Evolutionary conservation across 2,329 filamentous ascomycete species (phyloP).

Genomic region (Fusarium pseudograminearum): DNA sequence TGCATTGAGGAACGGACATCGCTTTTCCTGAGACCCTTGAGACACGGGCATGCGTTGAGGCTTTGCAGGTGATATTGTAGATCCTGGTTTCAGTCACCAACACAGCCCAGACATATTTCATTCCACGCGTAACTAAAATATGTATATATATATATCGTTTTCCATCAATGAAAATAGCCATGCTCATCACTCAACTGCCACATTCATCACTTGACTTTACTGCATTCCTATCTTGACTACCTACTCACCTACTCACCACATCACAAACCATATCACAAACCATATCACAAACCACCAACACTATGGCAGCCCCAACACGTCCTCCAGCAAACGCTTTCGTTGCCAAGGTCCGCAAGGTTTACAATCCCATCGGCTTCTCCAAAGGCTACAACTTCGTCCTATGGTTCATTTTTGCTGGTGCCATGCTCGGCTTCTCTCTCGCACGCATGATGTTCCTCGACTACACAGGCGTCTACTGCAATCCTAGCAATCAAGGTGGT

Average conservation of each 20-base stretch:
- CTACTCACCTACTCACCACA: too few species aligned
- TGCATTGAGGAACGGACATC: neutral
- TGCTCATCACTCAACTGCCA: neutral
- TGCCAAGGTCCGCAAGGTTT: conserved; percentile 46
- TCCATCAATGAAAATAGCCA: accelerated
- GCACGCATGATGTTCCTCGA: conserved; percentile 42
- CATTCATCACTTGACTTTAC: neutral
- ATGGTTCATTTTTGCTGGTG: conserved; percentile 61
- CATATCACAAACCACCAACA: neutral
- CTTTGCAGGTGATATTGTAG: neutral
- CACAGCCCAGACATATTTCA: neutral
- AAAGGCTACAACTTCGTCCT: conserved; percentile 57
- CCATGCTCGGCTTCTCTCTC: conserved; percentile 41
- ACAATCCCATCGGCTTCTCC: conserved; percentile 66
- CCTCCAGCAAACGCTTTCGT: conserved; percentile 21
- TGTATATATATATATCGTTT: neutral
- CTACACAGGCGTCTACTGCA: conserved; percentile 22
- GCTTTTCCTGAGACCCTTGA: neutral
- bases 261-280: too few species aligned
- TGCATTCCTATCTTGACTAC: neutral
- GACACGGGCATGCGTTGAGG: neutral
- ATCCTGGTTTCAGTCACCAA: neutral
- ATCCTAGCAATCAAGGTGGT: neutral
- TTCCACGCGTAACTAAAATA: neutral
- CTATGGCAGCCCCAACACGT: neutral